Evolutionary conservation across 2,329 filamentous ascomycete species (phyloP).

Genomic region (Colletotrichum chrysophilum): DNA sequence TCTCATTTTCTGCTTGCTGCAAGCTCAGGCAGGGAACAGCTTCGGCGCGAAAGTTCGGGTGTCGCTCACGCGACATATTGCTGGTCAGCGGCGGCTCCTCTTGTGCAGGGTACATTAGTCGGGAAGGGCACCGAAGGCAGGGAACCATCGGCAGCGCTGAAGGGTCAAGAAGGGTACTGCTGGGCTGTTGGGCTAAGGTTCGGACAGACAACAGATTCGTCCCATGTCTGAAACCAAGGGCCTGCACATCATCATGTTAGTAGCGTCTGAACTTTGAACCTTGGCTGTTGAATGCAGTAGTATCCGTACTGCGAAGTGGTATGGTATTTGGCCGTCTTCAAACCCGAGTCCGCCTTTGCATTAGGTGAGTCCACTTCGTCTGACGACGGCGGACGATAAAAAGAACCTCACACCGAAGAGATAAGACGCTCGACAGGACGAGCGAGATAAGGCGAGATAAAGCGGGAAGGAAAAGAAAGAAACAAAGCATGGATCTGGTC

Average conservation of each 20-base stretch:
- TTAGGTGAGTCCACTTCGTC: not conserved
- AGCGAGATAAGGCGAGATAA: not conserved
- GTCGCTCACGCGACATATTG: constrained; percentile 13
- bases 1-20: not conserved
- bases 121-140: not conserved
- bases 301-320: not conserved
- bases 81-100: not conserved
- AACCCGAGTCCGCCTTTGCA: not conserved
- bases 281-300: not conserved
- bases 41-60: not conserved
- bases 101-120: constrained; percentile 4
- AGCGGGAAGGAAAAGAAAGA: too few species aligned
- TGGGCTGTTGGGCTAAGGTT: constrained; percentile 1
- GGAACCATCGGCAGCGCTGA: not conserved
- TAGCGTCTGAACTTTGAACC: constrained; percentile 18
- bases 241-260: constrained; percentile 20
- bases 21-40: constrained; percentile 2
- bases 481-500: not conserved
- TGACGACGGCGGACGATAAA: not conserved
- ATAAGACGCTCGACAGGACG: not conserved
- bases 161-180: not conserved
- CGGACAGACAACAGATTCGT: constrained; percentile 6
- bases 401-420: not conserved
- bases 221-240: constrained; percentile 17
- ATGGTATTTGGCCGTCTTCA: not conserved